Conservation (phyloP, 768 basidiomycete species). For the Leucosporidium creatinivorum region DNA sequence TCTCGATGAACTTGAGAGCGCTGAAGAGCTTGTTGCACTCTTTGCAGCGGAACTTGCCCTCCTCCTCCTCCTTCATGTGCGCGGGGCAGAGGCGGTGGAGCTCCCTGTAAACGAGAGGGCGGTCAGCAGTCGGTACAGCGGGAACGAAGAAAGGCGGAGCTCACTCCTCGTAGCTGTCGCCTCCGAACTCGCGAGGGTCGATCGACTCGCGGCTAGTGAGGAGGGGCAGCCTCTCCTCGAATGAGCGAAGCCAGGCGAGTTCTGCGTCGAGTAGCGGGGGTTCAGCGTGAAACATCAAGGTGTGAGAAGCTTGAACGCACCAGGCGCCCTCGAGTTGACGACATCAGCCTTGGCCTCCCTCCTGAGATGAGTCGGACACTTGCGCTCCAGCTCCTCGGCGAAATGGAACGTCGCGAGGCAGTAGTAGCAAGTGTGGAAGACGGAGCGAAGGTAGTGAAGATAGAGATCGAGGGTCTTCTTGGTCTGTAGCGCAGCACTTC, state of each 20-base stretch:
- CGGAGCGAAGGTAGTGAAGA: conserved; percentile 83
- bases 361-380: conserved; percentile 77
- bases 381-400: conserved; percentile 87
- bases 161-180: conserved; percentile 82
- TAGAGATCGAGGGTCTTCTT: conserved; percentile 83
- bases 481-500: conserved; percentile 44
- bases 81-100: conserved; percentile 69
- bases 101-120: conserved; percentile 53
- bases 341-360: conserved; percentile 2
- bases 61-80: conserved; percentile 87
- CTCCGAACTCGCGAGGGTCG: conserved; percentile 81
- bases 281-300: background rate
- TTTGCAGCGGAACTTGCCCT: conserved; percentile 94
- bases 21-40: conserved; percentile 93
- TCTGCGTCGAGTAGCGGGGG: conserved; percentile 44
- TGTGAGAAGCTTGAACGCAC: background rate
- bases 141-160: conserved; percentile 39
- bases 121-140: background rate
- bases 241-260: conserved; percentile 79
- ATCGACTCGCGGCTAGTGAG: conserved; percentile 69
- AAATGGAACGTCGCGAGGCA: conserved; percentile 88
- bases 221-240: conserved; percentile 77
- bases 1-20: conserved; percentile 91
- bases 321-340: background rate
- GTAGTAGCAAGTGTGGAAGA: conserved; percentile 94